Evolutionary conservation across 2,329 filamentous ascomycete genomes (phyloP), one percentile per base, ranked within the genome.

Genomic region (Xylaria arbuscula): DNA sequence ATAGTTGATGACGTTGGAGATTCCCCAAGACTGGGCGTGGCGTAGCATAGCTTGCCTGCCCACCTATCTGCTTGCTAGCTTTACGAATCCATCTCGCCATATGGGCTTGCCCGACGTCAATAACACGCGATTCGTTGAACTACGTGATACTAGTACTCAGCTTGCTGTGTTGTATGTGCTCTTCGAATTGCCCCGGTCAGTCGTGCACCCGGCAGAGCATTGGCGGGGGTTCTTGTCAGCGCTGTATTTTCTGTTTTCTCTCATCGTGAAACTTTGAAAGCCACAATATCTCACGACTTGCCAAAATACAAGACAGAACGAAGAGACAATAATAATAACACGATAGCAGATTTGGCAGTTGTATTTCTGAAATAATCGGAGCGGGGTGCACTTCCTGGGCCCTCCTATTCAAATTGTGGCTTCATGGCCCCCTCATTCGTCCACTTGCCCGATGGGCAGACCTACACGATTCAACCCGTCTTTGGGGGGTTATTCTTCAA

Each of bases 401-500:
- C 9, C 28, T 36, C 38, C 50, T 40, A 32, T 53, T 36, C 15
- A 22, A 11, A 32, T 54, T 59, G 51, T 17, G n/a, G 54, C 60
- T 38, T 45, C 60, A 78, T 78, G 77, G 65, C 75, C 40, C 76
- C 78, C 50, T 79, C 81, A 36, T 78, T 87, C 55, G 84, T 94
- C 68, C 88, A 92, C 79, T 85, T 98, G 73, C 95, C 95, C 56
- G 97, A 98, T 81, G 95, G 94, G 76, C 93, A 96, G 81, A 90
- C 86, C 72, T 87, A 96, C 76, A 91, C 90, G 2, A 92, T 97
- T 38, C 89, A 89, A 15, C 92, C 94, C 0, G 93, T 97, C 32
- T 98, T 97, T 78, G 93, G 92, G n/a, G 95, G 95, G 38, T 86
- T 96, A 64, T 93, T 91, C 75, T 98, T 98, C 89, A 96, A 94